A percentile compares a stretch with the other conserved stretches of the same genome.
Conservation (phyloP, 805 yeast species). For the Saturnispora gosingensis region DNA sequence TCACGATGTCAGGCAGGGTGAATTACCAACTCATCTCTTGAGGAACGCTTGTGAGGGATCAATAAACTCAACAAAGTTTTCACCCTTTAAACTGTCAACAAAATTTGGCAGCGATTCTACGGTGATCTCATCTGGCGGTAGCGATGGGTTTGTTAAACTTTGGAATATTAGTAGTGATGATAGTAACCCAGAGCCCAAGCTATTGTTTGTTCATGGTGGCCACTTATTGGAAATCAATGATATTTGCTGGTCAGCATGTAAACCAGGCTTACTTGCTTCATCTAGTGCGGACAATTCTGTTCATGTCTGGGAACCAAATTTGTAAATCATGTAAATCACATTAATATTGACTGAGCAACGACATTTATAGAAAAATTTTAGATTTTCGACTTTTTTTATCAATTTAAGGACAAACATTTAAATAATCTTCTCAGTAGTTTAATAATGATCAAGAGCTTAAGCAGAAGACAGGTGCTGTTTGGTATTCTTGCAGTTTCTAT, state of each 20-base stretch:
- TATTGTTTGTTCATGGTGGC: conserved; percentile 69
- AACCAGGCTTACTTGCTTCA: conserved; percentile 60
- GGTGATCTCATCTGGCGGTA: conserved; percentile 53
- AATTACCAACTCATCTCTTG: conserved; percentile 24
- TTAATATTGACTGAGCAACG: background rate
- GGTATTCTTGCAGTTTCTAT: background rate
- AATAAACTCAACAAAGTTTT: conserved; percentile 67
- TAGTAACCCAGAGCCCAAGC: conserved; percentile 14
- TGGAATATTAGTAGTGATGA: conserved; percentile 40
- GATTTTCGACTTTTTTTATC: background rate
- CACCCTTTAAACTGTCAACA: conserved; percentile 42
- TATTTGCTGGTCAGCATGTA: conserved; percentile 70
- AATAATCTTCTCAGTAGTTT: background rate
- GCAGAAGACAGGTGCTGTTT: background rate
- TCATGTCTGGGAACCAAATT: conserved; percentile 73
- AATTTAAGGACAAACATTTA: background rate
- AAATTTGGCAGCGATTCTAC: background rate
- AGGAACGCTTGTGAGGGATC: conserved; percentile 38
- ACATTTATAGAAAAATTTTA: background rate
- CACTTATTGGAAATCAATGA: conserved; percentile 85
- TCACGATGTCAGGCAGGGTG: conserved; percentile 55
- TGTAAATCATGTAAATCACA: background rate
- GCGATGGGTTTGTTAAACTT: conserved; percentile 52
- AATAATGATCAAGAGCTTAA: background rate
- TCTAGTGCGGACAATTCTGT: conserved; percentile 79